phyloP scores from a whole-genome alignment of 2,329 filamentous ascomycete species.

The Fusarium chlamydosporum region DNA sequence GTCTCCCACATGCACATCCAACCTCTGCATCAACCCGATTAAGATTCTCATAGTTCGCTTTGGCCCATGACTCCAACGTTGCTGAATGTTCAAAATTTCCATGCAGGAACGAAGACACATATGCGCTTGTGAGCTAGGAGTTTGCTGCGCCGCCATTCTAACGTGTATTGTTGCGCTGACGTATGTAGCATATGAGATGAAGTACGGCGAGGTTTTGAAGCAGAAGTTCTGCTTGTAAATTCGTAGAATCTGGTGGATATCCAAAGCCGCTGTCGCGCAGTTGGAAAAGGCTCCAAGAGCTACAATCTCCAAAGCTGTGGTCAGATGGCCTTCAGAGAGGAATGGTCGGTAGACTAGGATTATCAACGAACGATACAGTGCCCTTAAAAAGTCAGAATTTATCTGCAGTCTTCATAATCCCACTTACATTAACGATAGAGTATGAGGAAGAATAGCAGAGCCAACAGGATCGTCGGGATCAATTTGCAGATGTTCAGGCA shows the following conservation, averaged over 20 bases:
- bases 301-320: slow-evolving; percentile 55
- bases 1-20: slow-evolving; percentile 8
- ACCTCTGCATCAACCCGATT: slow-evolving; percentile 1
- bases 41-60: slow-evolving; percentile 35
- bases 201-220: slow-evolving; percentile 62
- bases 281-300: slow-evolving; percentile 59
- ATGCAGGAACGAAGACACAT: slow-evolving; percentile 59
- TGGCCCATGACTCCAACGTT: slow-evolving; percentile 52
- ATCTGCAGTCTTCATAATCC: neutral
- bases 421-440: slow-evolving; percentile 4
- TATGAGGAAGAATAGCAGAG: slow-evolving; percentile 50
- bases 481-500: slow-evolving; percentile 57
- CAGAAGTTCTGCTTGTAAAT: slow-evolving; percentile 60
- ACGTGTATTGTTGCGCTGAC: slow-evolving; percentile 66
- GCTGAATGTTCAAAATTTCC: slow-evolving; percentile 61
- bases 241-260: slow-evolving; percentile 59
- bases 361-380: slow-evolving; percentile 63
- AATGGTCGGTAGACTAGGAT: slow-evolving; percentile 68
- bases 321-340: slow-evolving; percentile 63
- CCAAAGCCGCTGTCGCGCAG: slow-evolving; percentile 61
- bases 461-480: neutral
- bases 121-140: slow-evolving; percentile 57
- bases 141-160: slow-evolving; percentile 62
- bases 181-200: slow-evolving; percentile 68
- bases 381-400: neutral